These are phyloP conservation scores for Aspergillus sergii DNA, from an alignment of 2,329 filamentous ascomycete genomes.

Conservation along the genomic window DNA sequence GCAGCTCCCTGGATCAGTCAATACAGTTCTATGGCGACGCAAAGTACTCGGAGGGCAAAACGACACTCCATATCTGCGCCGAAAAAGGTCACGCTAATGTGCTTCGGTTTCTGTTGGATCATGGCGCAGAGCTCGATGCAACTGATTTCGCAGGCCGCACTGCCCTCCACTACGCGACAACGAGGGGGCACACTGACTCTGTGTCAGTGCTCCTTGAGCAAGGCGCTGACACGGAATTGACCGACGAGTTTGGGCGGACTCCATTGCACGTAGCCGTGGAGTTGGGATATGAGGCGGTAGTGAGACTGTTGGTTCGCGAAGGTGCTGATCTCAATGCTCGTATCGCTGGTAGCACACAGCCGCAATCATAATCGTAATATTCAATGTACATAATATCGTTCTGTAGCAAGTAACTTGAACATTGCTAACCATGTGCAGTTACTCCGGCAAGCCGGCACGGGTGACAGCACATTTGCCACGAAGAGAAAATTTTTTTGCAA, in stretches of 20 bases:
- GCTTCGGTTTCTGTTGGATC: neutral
- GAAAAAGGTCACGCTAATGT: neutral
- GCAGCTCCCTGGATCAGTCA: neutral
- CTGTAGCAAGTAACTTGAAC: too few relatives aligned
- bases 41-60: neutral
- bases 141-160: neutral
- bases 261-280: neutral
- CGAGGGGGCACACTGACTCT: neutral
- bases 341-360: neutral
- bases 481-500: too few relatives aligned
- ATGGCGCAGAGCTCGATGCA: neutral
- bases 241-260: neutral
- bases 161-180: neutral
- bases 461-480: too few relatives aligned
- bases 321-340: neutral
- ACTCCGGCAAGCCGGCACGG: too few relatives aligned
- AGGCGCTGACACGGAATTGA: neutral
- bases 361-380: neutral
- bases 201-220: neutral
- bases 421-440: too few relatives aligned
- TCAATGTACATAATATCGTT: too few relatives aligned
- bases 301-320: neutral
- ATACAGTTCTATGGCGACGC: neutral
- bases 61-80: neutral
- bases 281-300: neutral